Base-by-base conservation (phyloP, 164 flowering plant species). In the Echeveria elegans region DNA sequence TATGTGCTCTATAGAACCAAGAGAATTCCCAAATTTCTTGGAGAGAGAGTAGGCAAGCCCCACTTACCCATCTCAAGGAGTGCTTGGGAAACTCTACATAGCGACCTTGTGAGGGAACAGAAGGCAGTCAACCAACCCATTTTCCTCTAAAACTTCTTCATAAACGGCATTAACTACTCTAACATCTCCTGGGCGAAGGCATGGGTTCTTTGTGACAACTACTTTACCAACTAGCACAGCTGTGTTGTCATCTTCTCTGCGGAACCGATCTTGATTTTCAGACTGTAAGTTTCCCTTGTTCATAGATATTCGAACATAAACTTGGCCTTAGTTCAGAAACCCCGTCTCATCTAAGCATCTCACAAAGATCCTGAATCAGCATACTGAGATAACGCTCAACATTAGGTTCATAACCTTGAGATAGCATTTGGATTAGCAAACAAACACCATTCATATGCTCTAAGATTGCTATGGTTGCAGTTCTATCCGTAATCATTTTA, bases 141-240 rank as follows among this genome's bases (percentile, higher is more conserved):
- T 85, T 71, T 80, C 88, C 74, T 82, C 88, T 48, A 95, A 72
- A 58, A 63, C 73, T 30, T 59, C 77, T 47, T 83, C 82, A 69
- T 74, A 85, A 12, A 95, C 76, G 70, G 97, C 97, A 26, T 90
- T 86, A 34, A 95, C 94, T 14, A 95, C 97, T 75, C 97, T 79
- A 32, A 95, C 70, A 71, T 95, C 97, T 64, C 99, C 99, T 0
- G 99, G 99, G 71, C 92, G 99, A 66, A 95, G 89, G 73, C 99
- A 95, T 19, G 99, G 97, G 65, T 95, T 95, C 78, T 83, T 92
- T 29, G 97, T 95, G 50, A 95, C 97, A 15, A 95, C 80, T 40
- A 95, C 94, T 75, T 82, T 86, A 69, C 99, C 96, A 6, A 69
- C 59, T 14, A 92, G 73, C 26, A 88, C 62, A 16, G 84, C 70